These are phyloP conservation scores for Xylaria intraflava DNA, from an alignment of 495 filamentous ascomycete genomes.

Conservation along the genomic window DNA sequence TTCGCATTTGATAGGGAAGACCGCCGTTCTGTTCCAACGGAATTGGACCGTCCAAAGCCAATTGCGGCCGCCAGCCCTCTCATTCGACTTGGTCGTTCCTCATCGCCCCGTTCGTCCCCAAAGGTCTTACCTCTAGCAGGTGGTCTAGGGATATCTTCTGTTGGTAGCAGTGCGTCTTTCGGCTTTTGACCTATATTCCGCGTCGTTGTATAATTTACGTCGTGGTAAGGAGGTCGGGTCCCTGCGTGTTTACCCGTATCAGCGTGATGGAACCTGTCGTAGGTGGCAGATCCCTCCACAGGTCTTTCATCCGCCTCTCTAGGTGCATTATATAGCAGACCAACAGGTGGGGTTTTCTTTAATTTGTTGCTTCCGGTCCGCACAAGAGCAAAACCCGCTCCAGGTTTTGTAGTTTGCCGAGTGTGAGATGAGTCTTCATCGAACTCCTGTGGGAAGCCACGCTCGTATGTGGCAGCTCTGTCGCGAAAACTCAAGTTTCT, in stretches of 20 bases:
- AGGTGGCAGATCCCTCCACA: constrained; percentile 12
- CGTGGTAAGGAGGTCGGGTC: neutral
- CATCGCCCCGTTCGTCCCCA: constrained; percentile 14
- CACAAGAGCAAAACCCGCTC: constrained; percentile 24
- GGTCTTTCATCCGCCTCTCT: constrained; percentile 27
- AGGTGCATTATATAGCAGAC: constrained; percentile 30
- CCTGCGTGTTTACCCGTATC: constrained; percentile 4
- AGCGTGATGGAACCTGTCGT: constrained; percentile 7
- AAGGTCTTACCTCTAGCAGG: constrained; percentile 23
- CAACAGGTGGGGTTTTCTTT: constrained; percentile 38
- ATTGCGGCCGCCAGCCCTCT: constrained; percentile 15
- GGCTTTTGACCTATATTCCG: constrained; percentile 4
- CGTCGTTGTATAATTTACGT: neutral
- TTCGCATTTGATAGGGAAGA: neutral
- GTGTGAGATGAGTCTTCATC: constrained; percentile 16
- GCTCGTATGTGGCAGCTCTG: constrained; percentile 35
- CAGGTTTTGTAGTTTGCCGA: constrained; percentile 20
- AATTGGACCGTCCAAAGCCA: constrained; percentile 14
- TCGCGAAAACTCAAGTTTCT: constrained; percentile 47
- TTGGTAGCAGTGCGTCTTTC: neutral
- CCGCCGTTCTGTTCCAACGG: constrained; percentile 10
- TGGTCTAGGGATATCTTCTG: constrained; percentile 16
- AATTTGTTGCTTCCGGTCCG: constrained; percentile 43
- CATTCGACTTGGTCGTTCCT: constrained; percentile 14
- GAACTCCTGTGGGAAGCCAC: constrained; percentile 21